Percentiles rank a stretch among this genome's conserved stretches.
Conservation (phyloP, 2,329 filamentous ascomycete genomes). For the Ceratocystis albifundus region DNA sequence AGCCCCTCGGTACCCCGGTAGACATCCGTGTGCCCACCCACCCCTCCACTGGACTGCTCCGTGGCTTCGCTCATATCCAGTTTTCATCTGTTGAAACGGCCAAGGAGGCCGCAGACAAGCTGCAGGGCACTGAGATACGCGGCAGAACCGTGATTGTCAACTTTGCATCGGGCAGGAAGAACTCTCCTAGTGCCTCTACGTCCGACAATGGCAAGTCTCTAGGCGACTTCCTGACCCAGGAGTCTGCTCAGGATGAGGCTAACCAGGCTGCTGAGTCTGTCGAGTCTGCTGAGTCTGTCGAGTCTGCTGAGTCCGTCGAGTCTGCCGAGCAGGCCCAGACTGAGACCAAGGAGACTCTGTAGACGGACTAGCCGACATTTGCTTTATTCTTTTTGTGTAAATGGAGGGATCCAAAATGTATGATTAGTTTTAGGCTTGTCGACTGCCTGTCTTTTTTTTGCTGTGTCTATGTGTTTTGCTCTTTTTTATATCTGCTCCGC, state of each 20-base stretch:
- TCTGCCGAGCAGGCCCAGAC: neutral
- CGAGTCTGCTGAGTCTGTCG: no score
- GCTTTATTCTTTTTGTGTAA: neutral
- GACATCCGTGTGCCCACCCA: constrained; percentile 78
- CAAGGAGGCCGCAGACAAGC: constrained; percentile 43
- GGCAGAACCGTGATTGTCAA: constrained; percentile 56
- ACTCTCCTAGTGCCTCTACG: neutral
- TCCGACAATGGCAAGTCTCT: neutral
- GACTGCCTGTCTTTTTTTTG: neutral
- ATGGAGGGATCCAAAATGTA: neutral
- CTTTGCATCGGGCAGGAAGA: constrained; percentile 36
- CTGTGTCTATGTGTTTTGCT: neutral
- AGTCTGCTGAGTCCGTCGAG: neutral
- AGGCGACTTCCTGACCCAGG: neutral
- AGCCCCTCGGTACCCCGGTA: constrained; percentile 53
- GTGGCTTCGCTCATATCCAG: constrained; percentile 76
- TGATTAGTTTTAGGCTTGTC: neutral
- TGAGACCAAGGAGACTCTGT: constrained; percentile 6
- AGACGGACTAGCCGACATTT: neutral
- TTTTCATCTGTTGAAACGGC: constrained; percentile 60
- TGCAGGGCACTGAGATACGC: constrained; percentile 49
- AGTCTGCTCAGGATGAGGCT: neutral
- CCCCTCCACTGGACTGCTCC: constrained; percentile 63
- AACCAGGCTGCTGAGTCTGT: neutral
- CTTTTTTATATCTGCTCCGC: neutral